Evolutionary conservation across 768 basidiomycete species (phyloP), one percentile per base, ranked within the genome.

Genomic region (Fistulinella prunicolor): DNA sequence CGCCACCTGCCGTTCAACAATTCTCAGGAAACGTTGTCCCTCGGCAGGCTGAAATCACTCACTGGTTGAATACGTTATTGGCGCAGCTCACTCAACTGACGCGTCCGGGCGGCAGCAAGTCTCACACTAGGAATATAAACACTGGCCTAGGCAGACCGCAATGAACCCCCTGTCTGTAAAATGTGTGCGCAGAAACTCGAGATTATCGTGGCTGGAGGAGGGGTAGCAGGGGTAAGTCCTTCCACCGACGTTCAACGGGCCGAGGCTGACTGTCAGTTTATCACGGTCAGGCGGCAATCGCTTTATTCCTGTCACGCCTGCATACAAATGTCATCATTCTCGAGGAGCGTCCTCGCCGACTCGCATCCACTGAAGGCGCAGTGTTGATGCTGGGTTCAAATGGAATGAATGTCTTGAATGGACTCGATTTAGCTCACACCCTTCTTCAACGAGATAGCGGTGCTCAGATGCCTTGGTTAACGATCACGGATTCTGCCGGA

Each of bases 331-430:
- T 64, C 28, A 46, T 38, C 19, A 47, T 66, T 36, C 59, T 68
- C 20, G 64, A 66, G 44, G 43, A 50, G 22, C 54, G 66, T 14
- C 41, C 47, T 4, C 17, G 47, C 13, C 57, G 62, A 36, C 54
- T 54, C 6, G n/a, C 40, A 9, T 23, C 53, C n/a, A 30, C 52
- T 13, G 60, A 62, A 49, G 59, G 62, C 19, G 64, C 59, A 0
- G 54, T 66, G 14, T 41, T 66, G 50, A 58, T 63, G 64, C 40
- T 68, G 30, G 61, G 49, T 21, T 56, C 61, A 3, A 66, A 66
- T 30, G 66, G 64, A 23, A 58, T 67, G 60, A 45, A 62, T 20
- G 60, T 62, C 38, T 39, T 66, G 44, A 47, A 55, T 9, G 61
- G 61, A 28, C 64, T 68, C 23, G 59, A 43, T 13, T 46, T 68